Base-by-base conservation (phyloP, 73 alveolate genomes). In the Paraurostyla sp. region DNA sequence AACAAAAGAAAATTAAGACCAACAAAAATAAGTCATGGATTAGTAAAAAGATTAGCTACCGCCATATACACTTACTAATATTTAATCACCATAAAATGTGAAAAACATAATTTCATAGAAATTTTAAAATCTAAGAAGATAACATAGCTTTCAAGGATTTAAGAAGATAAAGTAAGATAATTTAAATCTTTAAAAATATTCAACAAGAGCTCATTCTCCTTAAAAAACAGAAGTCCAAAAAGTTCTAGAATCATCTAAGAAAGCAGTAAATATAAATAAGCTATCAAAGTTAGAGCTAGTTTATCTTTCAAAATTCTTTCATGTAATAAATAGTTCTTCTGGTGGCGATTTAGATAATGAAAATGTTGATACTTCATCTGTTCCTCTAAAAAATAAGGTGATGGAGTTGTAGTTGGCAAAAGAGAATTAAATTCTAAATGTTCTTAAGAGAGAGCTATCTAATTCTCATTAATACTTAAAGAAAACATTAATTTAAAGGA, bases 191-290 rank as follows among this genome's bases (percentile, higher is more conserved):
- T 6, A 20, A 3, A 20, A 29, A 4, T 3, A 4, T 59, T 22
- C 16, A 43, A 15, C 3, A 16, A 30, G 30, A 7, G 41, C 13
- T 16, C 41, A 65, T 33, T 3, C 15, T 9, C 56, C 60, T 65
- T 6, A 11, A 40, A 16, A 33, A 13, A 65, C 35, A 7, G 41
- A 65, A 40, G 82, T 54, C 69, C 9, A 65, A 35, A 65, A 36
- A 38, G 46, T 65, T 18, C 38, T 65, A 36, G 82, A 65, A 38
- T 38, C 41, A 32, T 65, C 82, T 2, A 65, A 65, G 58, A 65
- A 65, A 38, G 82, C 82, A 6, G 18, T 38, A 65, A 38, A 38
- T 38, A 15, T 18, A 38, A 16, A 65, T 40, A 38, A 38, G 32
- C 36, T 65, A 16, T 65, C 82, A 38, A 65, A 38, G 1, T 33